Conservation (phyloP, 495 filamentous ascomycete genomes). For the Opeltia flavorubescens region DNA sequence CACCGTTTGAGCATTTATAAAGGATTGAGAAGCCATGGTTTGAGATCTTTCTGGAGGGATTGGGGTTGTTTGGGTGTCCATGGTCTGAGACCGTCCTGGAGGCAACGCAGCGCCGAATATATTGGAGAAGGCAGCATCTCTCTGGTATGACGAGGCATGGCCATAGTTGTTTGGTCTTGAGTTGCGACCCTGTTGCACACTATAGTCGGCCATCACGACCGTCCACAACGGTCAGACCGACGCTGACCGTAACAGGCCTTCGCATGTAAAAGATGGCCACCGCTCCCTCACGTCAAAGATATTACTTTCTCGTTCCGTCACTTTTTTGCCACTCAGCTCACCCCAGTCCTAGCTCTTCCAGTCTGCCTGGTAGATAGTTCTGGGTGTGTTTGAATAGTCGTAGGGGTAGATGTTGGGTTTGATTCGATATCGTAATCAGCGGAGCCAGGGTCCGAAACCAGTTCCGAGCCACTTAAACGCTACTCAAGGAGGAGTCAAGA, state of each 20-base stretch:
- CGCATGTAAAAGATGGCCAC: conserved; percentile 1
- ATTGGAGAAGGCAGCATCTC: conserved; percentile 89
- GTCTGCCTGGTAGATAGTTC: no score
- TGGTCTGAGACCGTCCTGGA: conserved; percentile 75
- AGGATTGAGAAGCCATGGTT: conserved; percentile 64
- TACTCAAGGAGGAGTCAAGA: no score
- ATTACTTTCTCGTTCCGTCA: no score
- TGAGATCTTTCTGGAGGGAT: conserved; percentile 56
- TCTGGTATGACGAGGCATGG: conserved; percentile 55
- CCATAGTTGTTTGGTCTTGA: conserved; percentile 55
- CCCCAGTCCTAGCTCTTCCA: background rate
- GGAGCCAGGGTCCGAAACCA: no score
- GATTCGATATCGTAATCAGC: no score
- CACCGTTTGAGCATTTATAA: conserved; percentile 26
- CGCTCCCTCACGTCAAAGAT: no score
- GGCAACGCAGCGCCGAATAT: conserved; percentile 87
- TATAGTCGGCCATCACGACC: conserved; percentile 64
- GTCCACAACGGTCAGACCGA: background rate
- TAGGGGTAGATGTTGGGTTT: no score
- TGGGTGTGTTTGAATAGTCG: no score
- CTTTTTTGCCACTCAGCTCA: background rate
- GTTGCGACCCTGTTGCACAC: conserved; percentile 55
- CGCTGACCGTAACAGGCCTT: background rate
- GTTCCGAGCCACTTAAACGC: no score
- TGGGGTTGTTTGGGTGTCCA: conserved; percentile 54